A percentile compares a stretch with the other conserved stretches of the same genome.
Conservation (phyloP, 768 basidiomycete genomes). For the Mycena epipterygia region DNA sequence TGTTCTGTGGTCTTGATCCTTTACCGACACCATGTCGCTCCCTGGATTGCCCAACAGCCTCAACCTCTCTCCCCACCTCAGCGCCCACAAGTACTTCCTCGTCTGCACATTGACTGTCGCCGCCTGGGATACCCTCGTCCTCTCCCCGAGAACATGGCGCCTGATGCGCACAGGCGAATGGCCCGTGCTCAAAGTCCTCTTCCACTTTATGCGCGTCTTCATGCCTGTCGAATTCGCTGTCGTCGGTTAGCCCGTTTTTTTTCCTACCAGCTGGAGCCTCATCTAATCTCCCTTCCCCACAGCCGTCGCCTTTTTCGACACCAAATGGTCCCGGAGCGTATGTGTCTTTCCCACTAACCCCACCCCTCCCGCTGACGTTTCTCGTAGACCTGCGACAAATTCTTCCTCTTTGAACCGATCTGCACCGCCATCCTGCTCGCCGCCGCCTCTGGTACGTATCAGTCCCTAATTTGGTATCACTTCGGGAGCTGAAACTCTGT, state of each 20-base stretch:
- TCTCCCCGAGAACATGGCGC: conserved; percentile 84
- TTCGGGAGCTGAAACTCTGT: conserved; percentile 13
- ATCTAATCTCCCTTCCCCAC: conserved; percentile 15
- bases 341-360: conserved; percentile 37
- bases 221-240: conserved; percentile 86
- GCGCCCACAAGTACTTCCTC: conserved; percentile 90
- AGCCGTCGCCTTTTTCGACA: conserved; percentile 91
- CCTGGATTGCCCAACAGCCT: conserved; percentile 73
- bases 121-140: conserved; percentile 91
- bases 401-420: conserved; percentile 91
- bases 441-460: conserved; percentile 67
- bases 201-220: conserved; percentile 79
- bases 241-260: conserved; percentile 63
- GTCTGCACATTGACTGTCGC: conserved; percentile 92
- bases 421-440: conserved; percentile 85
- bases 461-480: neutral
- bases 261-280: neutral
- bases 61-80: conserved; percentile 81
- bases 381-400: conserved; percentile 69
- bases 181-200: conserved; percentile 84
- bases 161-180: conserved; percentile 75
- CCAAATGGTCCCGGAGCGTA: conserved; percentile 71
- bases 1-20: no score
- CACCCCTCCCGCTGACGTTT: neutral
- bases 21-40: neutral